Evolutionary conservation across 805 yeast genomes (phyloP).

Genomic region (Clavispora fructus): DNA sequence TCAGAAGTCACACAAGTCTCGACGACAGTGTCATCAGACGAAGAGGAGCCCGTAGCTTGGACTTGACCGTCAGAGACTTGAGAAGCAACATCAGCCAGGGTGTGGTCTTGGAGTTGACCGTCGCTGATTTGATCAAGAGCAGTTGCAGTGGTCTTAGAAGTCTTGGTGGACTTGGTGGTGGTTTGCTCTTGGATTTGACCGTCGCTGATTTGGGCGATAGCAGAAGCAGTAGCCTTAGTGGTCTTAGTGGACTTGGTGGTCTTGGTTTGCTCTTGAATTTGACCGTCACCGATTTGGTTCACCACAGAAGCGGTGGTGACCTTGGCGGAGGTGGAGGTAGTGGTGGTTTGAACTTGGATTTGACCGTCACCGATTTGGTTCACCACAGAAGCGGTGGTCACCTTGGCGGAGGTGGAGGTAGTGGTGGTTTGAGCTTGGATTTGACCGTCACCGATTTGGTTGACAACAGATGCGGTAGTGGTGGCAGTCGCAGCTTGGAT

Average conservation of each 20-base stretch:
- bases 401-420: slow-evolving; percentile 30
- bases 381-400: slow-evolving; percentile 24
- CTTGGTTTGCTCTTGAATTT: slow-evolving; percentile 9
- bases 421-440: slow-evolving; percentile 1
- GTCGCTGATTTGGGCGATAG: slow-evolving; percentile 40
- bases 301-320: slow-evolving; percentile 19
- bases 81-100: slow-evolving; percentile 23
- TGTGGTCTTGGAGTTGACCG: slow-evolving; percentile 17
- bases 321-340: background rate
- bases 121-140: slow-evolving; percentile 16
- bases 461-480: background rate
- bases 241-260: slow-evolving; percentile 32
- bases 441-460: slow-evolving; percentile 1
- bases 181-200: slow-evolving; percentile 25
- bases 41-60: slow-evolving; percentile 6
- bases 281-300: slow-evolving; percentile 23
- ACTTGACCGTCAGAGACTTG: slow-evolving; percentile 43
- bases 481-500: slow-evolving; percentile 8
- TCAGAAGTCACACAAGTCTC: slow-evolving; percentile 13
- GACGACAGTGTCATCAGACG: background rate
- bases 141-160: slow-evolving; percentile 17
- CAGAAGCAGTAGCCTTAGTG: slow-evolving; percentile 51
- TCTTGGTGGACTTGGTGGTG: slow-evolving; percentile 7
- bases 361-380: slow-evolving; percentile 18
- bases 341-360: slow-evolving; percentile 9